Conservation (phyloP, 768 basidiomycete species). For the Mycena galericulata region DNA sequence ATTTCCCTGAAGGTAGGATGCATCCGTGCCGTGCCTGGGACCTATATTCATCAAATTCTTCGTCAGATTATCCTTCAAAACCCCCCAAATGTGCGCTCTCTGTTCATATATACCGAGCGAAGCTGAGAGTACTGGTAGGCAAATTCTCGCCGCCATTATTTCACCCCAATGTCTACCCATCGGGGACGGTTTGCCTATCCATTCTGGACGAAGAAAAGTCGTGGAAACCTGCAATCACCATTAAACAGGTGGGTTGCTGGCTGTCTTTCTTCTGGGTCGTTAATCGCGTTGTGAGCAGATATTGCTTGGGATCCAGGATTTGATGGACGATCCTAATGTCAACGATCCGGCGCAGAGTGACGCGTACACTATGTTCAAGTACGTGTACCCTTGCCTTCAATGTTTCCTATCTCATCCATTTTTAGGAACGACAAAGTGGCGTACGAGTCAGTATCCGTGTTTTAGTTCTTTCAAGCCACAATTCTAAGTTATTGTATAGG, state of each 20-base stretch:
- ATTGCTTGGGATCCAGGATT: constrained; percentile 93
- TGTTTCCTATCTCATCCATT: constrained; percentile 25
- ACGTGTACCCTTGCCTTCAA: constrained; percentile 44
- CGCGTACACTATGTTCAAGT: constrained; percentile 99
- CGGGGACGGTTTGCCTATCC: constrained; percentile 97
- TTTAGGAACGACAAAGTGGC: constrained; percentile 91
- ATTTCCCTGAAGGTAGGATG: constrained; percentile 90
- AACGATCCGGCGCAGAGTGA: constrained; percentile 98
- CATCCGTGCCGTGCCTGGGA: not conserved
- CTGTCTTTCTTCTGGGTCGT: not conserved
- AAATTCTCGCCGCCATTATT: constrained; percentile 97
- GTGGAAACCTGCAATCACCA: constrained; percentile 99
- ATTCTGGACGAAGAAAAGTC: constrained; percentile 99
- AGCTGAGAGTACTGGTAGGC: constrained; percentile 64
- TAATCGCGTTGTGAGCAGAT: constrained; percentile 66
- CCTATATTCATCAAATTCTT: constrained; percentile 7
- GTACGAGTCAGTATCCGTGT: constrained; percentile 77
- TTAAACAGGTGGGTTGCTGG: constrained; percentile 85
- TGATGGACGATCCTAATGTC: constrained; percentile 95
- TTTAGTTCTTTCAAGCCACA: constrained; percentile 16
- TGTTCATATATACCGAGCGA: not conserved
- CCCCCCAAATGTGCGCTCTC: constrained; percentile 83
- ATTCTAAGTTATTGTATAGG: constrained; percentile 52
- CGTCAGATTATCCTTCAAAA: constrained; percentile 91
- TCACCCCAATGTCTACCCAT: constrained; percentile 99